Evolutionary conservation across 2,329 filamentous ascomycete species (phyloP).

Genomic region (Myriosclerotinia scirpicola): DNA sequence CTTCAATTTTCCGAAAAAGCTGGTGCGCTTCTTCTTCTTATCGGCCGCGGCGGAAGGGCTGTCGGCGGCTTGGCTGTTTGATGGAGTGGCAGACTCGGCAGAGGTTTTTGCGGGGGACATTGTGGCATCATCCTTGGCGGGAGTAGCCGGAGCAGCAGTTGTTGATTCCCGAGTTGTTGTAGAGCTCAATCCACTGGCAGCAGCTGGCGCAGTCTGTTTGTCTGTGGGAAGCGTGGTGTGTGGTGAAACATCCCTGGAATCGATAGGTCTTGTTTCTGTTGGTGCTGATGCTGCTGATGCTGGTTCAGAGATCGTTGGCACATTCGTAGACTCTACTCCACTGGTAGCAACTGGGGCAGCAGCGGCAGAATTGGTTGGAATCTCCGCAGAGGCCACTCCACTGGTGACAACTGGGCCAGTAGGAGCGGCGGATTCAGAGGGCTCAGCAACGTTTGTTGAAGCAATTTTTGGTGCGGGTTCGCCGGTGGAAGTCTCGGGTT

Average conservation of each 20-base stretch:
- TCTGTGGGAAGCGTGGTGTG: constrained; percentile 29
- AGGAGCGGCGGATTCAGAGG: constrained; percentile 26
- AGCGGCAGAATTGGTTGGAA: not conserved
- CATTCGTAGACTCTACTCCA: constrained; percentile 3
- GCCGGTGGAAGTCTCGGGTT: constrained; percentile 42
- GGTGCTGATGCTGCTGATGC: not conserved
- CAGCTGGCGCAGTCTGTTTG: constrained; percentile 31
- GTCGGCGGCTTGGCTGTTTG: constrained; percentile 35
- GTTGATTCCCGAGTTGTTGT: constrained; percentile 30
- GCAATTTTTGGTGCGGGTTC: constrained; percentile 35
- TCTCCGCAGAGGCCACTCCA: constrained; percentile 9
- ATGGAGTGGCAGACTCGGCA: constrained; percentile 32
- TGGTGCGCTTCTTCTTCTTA: constrained; percentile 43
- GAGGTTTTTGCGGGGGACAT: constrained; percentile 32
- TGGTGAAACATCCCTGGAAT: constrained; percentile 38
- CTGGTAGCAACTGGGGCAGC: constrained; percentile 4
- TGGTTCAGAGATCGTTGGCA: not conserved
- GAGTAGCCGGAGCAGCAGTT: constrained; percentile 27
- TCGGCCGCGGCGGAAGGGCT: constrained; percentile 33
- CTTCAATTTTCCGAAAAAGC: constrained; percentile 49
- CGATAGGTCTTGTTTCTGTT: constrained; percentile 5
- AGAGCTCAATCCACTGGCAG: constrained; percentile 35
- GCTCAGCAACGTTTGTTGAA: constrained; percentile 44
- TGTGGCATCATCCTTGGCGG: constrained; percentile 30
- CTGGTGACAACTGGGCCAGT: constrained; percentile 15